A percentile compares a stretch with the other conserved stretches of the same genome.
Conservation (phyloP, 1,284 basidiomycete genomes). For the Ceratobasidium sp. region DNA sequence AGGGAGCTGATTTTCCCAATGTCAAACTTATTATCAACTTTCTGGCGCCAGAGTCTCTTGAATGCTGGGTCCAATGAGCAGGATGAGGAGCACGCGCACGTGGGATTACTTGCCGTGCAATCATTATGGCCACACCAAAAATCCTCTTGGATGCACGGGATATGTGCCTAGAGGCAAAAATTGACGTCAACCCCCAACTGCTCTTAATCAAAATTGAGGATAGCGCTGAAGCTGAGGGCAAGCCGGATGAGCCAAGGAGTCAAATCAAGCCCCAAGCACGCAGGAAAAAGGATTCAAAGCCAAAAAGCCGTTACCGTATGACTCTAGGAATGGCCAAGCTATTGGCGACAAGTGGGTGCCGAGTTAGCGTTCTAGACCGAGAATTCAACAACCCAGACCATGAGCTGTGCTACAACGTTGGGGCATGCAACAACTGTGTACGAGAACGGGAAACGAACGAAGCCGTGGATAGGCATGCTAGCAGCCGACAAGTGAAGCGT, state of each 20-base stretch:
- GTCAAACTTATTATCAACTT: neutral
- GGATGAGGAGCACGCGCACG: neutral
- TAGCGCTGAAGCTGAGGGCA: neutral
- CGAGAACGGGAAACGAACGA: neutral
- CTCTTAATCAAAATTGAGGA: neutral
- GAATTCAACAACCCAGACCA: constrained; percentile 4
- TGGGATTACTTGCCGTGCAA: neutral
- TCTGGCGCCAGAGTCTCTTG: neutral
- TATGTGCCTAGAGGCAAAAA: neutral
- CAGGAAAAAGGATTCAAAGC: neutral
- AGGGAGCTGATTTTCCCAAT: constrained; percentile 9
- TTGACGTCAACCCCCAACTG: neutral
- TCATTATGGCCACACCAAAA: neutral
- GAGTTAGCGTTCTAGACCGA: neutral
- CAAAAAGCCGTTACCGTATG: neutral
- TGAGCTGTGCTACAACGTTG: neutral
- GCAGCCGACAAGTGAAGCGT: neutral
- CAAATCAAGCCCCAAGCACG: neutral
- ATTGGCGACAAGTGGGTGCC: neutral
- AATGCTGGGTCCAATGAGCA: constrained; percentile 9
- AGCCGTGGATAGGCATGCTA: neutral
- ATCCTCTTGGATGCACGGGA: neutral
- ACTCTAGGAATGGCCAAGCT: neutral
- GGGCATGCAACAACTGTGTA: neutral
- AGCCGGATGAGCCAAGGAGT: neutral